Evolutionary conservation across 2,329 filamentous ascomycete genomes (phyloP).

Genomic region (Curvularia eragrostidis): DNA sequence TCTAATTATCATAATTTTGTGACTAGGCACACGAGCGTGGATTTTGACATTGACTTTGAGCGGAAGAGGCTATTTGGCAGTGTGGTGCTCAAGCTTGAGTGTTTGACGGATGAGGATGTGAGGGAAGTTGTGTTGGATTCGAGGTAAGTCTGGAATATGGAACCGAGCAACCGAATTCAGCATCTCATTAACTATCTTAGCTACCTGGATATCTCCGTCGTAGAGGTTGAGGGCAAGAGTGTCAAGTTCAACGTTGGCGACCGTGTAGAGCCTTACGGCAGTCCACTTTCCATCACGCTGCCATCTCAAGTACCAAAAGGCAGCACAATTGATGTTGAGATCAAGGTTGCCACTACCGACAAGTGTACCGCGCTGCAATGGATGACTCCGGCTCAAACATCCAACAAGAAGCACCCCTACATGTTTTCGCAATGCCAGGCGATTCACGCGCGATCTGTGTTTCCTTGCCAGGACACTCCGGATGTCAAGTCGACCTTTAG

Average conservation of each 20-base stretch:
- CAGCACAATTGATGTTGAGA: slow-evolving; percentile 56
- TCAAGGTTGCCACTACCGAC: slow-evolving; percentile 75
- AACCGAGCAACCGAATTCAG: background rate
- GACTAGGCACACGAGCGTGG: slow-evolving; percentile 81
- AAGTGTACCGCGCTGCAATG: slow-evolving; percentile 93
- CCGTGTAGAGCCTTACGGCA: slow-evolving; percentile 75
- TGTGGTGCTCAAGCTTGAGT: slow-evolving; percentile 78
- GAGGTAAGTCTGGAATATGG: slow-evolving; percentile 51
- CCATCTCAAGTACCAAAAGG: slow-evolving; percentile 56
- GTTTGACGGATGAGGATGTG: slow-evolving; percentile 73
- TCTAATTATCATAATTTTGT: slow-evolving; percentile 91
- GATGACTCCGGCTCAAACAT: slow-evolving; percentile 91
- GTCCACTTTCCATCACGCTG: slow-evolving; percentile 69
- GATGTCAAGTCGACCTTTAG: slow-evolving; percentile 96
- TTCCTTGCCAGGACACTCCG: slow-evolving; percentile 96
- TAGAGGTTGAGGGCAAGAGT: slow-evolving; percentile 71
- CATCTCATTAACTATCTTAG: slow-evolving; percentile 45
- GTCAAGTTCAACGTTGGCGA: slow-evolving; percentile 74
- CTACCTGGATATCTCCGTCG: slow-evolving; percentile 73
- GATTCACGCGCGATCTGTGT: slow-evolving; percentile 90
- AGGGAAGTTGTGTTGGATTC: slow-evolving; percentile 86
- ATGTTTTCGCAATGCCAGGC: slow-evolving; percentile 99
- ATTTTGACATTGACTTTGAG: slow-evolving; percentile 84
- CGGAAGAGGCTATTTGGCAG: slow-evolving; percentile 77
- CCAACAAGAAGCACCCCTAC: slow-evolving; percentile 94